phyloP scores from a whole-genome alignment of 1,139 yeast species.

The Nakaseomyces nivariensis region DNA sequence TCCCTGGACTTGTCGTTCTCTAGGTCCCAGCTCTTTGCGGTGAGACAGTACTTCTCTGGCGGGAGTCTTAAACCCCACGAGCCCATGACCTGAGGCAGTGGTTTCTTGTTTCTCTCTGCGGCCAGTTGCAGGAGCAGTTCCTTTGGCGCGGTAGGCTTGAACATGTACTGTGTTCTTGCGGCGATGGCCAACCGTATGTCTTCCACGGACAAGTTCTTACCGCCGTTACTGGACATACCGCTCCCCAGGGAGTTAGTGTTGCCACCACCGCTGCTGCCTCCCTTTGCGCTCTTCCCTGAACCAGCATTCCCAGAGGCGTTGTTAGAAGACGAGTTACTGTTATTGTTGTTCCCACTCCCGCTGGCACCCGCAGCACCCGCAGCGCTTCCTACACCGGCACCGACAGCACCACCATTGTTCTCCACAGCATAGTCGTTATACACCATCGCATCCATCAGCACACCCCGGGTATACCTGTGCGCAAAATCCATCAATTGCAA shows the following conservation, averaged over 20 bases:
- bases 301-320: too few relatives aligned
- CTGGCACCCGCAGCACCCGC: conserved; percentile 21
- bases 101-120: conserved; percentile 78
- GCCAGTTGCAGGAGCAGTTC: conserved; percentile 85
- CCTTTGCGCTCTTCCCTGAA: conserved; percentile 24
- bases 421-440: conserved; percentile 73
- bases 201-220: conserved; percentile 58
- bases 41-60: conserved; percentile 92
- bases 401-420: conserved; percentile 32
- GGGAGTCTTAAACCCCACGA: conserved; percentile 91
- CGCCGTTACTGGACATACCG: conserved; percentile 2
- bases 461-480: conserved; percentile 72
- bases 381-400: conserved; percentile 25
- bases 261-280: neutral
- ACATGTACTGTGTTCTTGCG: conserved; percentile 86
- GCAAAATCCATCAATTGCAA: conserved; percentile 95
- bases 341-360: conserved; percentile 13
- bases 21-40: conserved; percentile 33
- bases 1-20: conserved; percentile 8
- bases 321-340: too few relatives aligned
- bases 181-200: conserved; percentile 89
- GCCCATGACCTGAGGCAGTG: conserved; percentile 86
- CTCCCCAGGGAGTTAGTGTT: conserved; percentile 4
- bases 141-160: conserved; percentile 85
- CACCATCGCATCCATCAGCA: conserved; percentile 77